Base-by-base conservation (phyloP, 2,329 filamentous ascomycete species). In the Aspergillus vadensis region DNA sequence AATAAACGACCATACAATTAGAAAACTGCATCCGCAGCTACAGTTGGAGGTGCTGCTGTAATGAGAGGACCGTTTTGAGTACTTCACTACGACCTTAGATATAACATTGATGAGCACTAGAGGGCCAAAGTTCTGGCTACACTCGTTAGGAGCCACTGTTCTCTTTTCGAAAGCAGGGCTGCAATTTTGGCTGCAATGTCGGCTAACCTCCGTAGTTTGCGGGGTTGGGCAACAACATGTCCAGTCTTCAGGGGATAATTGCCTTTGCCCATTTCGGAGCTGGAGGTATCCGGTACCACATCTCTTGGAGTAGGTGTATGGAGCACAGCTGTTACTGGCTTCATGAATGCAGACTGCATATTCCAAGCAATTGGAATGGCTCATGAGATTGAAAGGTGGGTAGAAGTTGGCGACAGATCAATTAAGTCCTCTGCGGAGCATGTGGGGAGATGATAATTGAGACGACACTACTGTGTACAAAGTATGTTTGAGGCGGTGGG, bases 161-260 rank as follows among this genome's bases (percentile, higher is more conserved):
- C 14, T 47, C 41, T 57, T 38, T 44, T 52, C 32, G 21, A 36
- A 54, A 38, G 25, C 17, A 15, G 30, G n/a, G 15, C 23, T 50
- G 47, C 47, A 30, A 23, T 15, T 23, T 7, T 17, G 23, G 25
- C 44, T 49, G 44, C 44, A 49, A 30, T 3, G 23, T 23, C 44
- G 44, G 51, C 60, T 54, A 62, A 51, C 36, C 32, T 27, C 23
- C n/a, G 50, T 36, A 53, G 8, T 53, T 63, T 67, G 65, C 62
- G 64, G 65, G 61, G 66, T 68, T 66, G 66, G 66, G 65, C 66
- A 63, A 67, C 64, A 65, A 65, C 48, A 9, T 21, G 38, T 44
- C 17, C 6, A 58, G n/a, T 47, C 23, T 27, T 5, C 21, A 53
- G 38, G 36, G 52, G 38, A 43, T 41, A 30, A 41, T 19, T 49